Percentiles rank a stretch among this genome's conserved stretches.
Evolutionary conservation across 345 rosid genomes (phyloP).

Genomic region (Abelmoschus esculentus): DNA sequence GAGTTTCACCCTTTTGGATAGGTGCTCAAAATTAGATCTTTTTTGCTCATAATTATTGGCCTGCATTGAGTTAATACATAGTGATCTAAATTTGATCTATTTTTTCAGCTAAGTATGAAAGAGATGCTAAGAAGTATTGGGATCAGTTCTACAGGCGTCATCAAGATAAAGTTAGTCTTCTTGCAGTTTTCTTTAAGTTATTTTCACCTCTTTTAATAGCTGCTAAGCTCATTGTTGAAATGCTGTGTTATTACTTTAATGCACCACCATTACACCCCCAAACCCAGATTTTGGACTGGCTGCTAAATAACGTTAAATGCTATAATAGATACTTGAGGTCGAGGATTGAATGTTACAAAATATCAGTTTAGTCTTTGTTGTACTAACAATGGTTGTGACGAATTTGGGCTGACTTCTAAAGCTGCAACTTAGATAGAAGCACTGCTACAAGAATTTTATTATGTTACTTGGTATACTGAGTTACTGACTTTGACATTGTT

Average conservation of each 20-base stretch:
- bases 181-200: neutral
- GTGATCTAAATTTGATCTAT: neutral
- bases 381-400: neutral
- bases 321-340: neutral
- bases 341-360: neutral
- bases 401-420: neutral
- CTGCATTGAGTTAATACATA: neutral
- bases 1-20: conserved; percentile 73
- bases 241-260: neutral
- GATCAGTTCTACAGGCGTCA: conserved; percentile 80
- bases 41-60: conserved; percentile 1
- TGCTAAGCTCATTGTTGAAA: neutral
- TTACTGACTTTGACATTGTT: neutral
- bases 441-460: neutral
- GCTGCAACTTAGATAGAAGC: neutral
- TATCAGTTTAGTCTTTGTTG: neutral
- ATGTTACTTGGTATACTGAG: neutral
- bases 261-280: neutral
- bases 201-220: neutral
- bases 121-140: conserved; percentile 85
- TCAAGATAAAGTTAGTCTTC: conserved; percentile 52
- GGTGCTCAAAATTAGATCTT: conserved; percentile 25
- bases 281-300: neutral
- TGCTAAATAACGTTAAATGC: neutral
- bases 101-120: conserved; percentile 69